These are phyloP conservation scores for Alternaria brassicicola DNA, from an alignment of 2,329 filamentous ascomycete species.

Conservation along the genomic window DNA sequence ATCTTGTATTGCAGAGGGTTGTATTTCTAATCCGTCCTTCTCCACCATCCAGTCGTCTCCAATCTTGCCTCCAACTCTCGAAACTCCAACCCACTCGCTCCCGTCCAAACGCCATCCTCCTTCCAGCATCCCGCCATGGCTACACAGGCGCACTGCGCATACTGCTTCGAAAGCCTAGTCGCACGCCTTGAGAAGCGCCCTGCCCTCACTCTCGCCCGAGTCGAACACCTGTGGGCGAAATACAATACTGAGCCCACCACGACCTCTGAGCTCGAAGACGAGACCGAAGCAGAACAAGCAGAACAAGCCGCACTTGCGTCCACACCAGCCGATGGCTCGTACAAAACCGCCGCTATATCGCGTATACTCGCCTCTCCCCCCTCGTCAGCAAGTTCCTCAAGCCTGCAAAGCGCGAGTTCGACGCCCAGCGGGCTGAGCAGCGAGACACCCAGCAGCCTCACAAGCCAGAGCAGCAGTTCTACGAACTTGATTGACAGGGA, in stretches of 20 bases:
- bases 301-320: conserved; percentile 8
- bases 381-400: conserved; percentile 53
- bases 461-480: conserved; percentile 45
- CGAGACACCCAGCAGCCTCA: conserved; percentile 48
- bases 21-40: neutral
- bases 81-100: neutral
- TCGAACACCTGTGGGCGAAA: conserved; percentile 72
- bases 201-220: conserved; percentile 68
- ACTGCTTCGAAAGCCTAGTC: conserved; percentile 86
- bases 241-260: conserved; percentile 50
- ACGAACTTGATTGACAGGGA: conserved; percentile 45
- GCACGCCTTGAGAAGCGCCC: conserved; percentile 75
- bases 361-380: conserved; percentile 52
- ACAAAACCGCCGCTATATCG: conserved; percentile 53
- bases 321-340: conserved; percentile 32
- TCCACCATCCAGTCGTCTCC: neutral
- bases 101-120: neutral
- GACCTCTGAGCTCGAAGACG: conserved; percentile 15
- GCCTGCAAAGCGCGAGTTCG: conserved; percentile 56
- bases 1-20: neutral
- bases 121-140: conserved; percentile 66
- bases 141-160: conserved; percentile 81
- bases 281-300: conserved; percentile 3
- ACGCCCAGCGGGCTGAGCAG: conserved; percentile 53
- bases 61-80: neutral